Base-by-base conservation (phyloP, 768 basidiomycete species). In the Terana coerulea region DNA sequence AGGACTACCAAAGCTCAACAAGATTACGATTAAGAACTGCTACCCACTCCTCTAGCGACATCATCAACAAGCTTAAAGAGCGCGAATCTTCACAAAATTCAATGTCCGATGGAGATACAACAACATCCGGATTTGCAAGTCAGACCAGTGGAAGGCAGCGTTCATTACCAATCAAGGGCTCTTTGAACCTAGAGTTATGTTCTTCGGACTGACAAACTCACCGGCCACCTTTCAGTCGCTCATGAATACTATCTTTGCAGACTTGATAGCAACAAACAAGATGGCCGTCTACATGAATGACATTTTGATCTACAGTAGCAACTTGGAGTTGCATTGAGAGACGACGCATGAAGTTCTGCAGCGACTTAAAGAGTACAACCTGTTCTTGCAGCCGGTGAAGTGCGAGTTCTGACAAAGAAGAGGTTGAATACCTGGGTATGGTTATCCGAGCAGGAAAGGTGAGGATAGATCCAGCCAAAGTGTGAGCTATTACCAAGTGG, bases 251-350 rank as follows among this genome's bases (percentile, higher is more conserved):
- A 47, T 70, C 5, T 64, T 72, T 36, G n/a, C 50, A 8, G 61
- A 72, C 34, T 2, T 69, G 42, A 63, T 76, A n/a, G 52, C 58
- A 2, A 17, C 50, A 24, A 65, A 66, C 0, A 64, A 69, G 22
- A 67, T 80, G n/a, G 54, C 65, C 0, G 69, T 78, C 35, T 75
- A 80, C 56, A 56, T 78, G 29, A 74, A 76, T 49, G 67, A 78
- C 51, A 72, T 77, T 17, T 30, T 64, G 17, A 59, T 64, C 12
- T 60, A 51, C 47, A 63, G 58, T 1, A 36, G 58, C 2, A 25
- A 47, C 2, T 19, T 41, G 7, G 47, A 54, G 11, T 56, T 63
- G 30, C 61, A 67, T 26, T 30, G 45, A 0, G 28, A 33, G 1
- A 35, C 61, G 3, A 47, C 64, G 1, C 53, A 40, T 1, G 26